Conservation (phyloP, 2,329 filamentous ascomycete genomes). For the Epicoccum sorghinum region DNA sequence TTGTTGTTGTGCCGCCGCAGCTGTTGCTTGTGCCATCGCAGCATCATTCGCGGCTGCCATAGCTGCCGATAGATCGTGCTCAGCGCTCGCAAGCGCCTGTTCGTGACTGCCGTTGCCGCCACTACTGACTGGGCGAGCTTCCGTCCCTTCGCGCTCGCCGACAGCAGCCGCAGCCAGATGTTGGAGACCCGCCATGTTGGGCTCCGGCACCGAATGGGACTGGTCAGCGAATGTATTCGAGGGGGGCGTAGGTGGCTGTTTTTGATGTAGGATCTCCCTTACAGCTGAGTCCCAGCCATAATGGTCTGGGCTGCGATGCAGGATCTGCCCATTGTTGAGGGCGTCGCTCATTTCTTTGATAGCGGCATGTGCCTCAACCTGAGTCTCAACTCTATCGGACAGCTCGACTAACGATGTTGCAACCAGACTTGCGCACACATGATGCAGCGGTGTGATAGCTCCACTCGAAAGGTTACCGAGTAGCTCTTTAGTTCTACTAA, state of each 20-base stretch:
- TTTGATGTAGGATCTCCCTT: conserved; percentile 39
- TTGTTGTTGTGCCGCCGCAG: conserved; percentile 41
- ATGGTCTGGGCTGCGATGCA: conserved; percentile 37
- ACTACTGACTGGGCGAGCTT: conserved; percentile 35
- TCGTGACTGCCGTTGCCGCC: conserved; percentile 28
- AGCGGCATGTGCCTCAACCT: conserved; percentile 42
- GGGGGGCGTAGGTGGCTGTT: conserved; percentile 31
- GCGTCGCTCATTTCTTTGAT: conserved; percentile 47
- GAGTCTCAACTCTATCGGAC: conserved; percentile 42
- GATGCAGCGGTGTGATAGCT: conserved; percentile 42
- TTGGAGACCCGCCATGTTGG: conserved; percentile 47
- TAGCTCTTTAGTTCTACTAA: conserved; percentile 38
- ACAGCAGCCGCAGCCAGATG: conserved; percentile 49
- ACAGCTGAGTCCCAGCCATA: conserved; percentile 46
- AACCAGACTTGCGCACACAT: conserved; percentile 45
- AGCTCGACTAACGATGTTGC: conserved; percentile 44
- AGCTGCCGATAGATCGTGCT: conserved; percentile 45
- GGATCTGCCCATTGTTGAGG: conserved; percentile 40
- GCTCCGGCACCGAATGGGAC: conserved; percentile 32
- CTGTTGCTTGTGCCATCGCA: conserved; percentile 44
- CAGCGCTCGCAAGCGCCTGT: conserved; percentile 25
- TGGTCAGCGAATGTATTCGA: conserved; percentile 29
- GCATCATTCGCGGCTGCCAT: conserved; percentile 47
- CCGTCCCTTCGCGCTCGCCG: conserved; percentile 42
- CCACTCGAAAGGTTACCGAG: conserved; percentile 34